These are phyloP conservation scores for Exophiala alcalophila DNA, from an alignment of 2,329 filamentous ascomycete species.

Conservation along the genomic window DNA sequence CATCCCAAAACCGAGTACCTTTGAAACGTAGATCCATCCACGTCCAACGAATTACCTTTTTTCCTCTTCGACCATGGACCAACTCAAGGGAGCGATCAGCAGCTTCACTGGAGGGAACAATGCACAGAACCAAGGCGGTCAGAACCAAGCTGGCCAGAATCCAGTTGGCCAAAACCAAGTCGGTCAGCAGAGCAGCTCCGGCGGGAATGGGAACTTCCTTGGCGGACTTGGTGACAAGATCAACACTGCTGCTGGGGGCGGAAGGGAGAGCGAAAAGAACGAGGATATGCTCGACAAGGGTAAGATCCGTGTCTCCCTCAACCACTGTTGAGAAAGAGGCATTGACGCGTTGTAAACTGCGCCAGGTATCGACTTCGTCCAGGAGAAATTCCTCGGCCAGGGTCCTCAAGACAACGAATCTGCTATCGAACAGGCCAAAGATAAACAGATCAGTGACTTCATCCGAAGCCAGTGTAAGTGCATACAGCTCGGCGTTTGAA, in stretches of 20 bases:
- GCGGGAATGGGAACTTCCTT: conserved; percentile 42
- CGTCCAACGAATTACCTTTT: neutral
- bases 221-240: conserved; percentile 67
- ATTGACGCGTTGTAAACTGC: too few species aligned
- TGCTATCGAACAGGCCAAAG: conserved; percentile 78
- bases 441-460: conserved; percentile 72
- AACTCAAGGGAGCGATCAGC: conserved; percentile 26
- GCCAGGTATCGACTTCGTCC: conserved; percentile 74
- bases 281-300: conserved; percentile 82
- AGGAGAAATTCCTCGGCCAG: conserved; percentile 69
- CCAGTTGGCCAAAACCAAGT: conserved; percentile 11
- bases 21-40: conserved; percentile 2
- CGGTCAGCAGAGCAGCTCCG: conserved; percentile 29
- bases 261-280: conserved; percentile 72
- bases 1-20: neutral
- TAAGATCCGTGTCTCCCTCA: conserved; percentile 36
- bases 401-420: conserved; percentile 70
- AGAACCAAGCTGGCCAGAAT: conserved; percentile 8
- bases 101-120: conserved; percentile 28
- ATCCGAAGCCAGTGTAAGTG: conserved; percentile 54
- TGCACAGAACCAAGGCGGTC: conserved; percentile 4
- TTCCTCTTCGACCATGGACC: conserved; percentile 24
- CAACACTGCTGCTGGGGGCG: conserved; percentile 69
- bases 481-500: neutral
- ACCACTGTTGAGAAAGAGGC: neutral